phyloP scores from a whole-genome alignment of 73 alveolate species.

The Paramecium biaurelia region DNA sequence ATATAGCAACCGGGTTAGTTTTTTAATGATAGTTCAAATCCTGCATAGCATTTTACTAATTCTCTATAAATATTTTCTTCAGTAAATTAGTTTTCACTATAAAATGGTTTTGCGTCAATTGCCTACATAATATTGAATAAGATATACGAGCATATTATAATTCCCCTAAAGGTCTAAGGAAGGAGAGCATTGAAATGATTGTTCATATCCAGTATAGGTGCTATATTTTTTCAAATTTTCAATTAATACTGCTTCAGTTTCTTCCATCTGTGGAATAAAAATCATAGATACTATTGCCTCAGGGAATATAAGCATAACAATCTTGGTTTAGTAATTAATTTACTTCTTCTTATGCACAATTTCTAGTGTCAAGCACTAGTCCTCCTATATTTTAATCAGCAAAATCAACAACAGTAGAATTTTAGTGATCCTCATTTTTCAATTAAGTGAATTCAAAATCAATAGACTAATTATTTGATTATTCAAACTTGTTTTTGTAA shows the following conservation, averaged over 20 bases:
- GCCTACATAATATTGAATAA: slow-evolving; percentile 55
- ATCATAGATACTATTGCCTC: slow-evolving; percentile 78
- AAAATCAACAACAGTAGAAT: slow-evolving; percentile 75
- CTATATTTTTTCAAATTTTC: slow-evolving; percentile 77
- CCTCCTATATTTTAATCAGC: slow-evolving; percentile 97
- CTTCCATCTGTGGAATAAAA: slow-evolving; percentile 79
- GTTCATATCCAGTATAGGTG: slow-evolving; percentile 82
- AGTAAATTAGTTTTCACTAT: slow-evolving; percentile 12
- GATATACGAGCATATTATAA: not conserved
- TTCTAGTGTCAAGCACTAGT: slow-evolving; percentile 75
- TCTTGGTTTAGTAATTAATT: not conserved
- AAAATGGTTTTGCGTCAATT: slow-evolving; percentile 74
- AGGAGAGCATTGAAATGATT: slow-evolving; percentile 47
- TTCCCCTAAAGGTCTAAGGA: not conserved
- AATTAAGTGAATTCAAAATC: not conserved
- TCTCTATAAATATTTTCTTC: slow-evolving; percentile 66
- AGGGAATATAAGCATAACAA: slow-evolving; percentile 80
- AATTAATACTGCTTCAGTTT: slow-evolving; percentile 83
- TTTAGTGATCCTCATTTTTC: slow-evolving; percentile 4
- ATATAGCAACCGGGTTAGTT: not conserved
- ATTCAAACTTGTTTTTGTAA: not conserved
- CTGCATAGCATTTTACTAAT: slow-evolving; percentile 71
- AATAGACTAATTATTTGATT: not conserved
- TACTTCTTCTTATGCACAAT: slow-evolving; percentile 91
- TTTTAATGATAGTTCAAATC: not conserved